Percentiles rank a stretch among this genome's conserved stretches.
Evolutionary conservation across 192 early-diverging fungal genomes (phyloP).

Genomic region (Allomyces macrogynus): DNA sequence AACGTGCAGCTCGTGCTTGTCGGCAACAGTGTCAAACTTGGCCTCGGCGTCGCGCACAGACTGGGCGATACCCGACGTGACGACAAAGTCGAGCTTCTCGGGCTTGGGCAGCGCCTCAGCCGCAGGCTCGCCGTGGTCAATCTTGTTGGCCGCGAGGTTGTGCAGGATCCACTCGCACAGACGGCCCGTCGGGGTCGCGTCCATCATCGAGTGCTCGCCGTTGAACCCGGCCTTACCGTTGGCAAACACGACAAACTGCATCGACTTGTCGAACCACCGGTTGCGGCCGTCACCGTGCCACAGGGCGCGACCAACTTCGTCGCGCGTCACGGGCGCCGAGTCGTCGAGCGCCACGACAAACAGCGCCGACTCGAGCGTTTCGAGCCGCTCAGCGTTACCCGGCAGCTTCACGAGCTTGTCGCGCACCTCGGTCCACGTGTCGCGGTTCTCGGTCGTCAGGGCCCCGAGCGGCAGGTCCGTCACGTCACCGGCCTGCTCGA

Average conservation of each 20-base stretch:
- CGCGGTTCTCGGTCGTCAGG: slow-evolving; percentile 88
- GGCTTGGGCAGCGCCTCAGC: slow-evolving; percentile 44
- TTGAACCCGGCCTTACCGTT: slow-evolving; percentile 63
- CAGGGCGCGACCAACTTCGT: slow-evolving; percentile 66
- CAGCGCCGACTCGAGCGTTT: slow-evolving; percentile 64
- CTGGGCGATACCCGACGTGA: slow-evolving; percentile 32
- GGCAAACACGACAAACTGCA: slow-evolving; percentile 91
- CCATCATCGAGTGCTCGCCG: slow-evolving; percentile 79
- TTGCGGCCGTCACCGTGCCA: slow-evolving; percentile 95
- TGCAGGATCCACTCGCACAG: slow-evolving; percentile 64
- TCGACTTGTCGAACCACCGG: slow-evolving; percentile 91
- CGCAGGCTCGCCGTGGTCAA: slow-evolving; percentile 43
- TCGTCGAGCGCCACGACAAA: slow-evolving; percentile 87
- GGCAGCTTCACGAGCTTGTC: slow-evolving; percentile 23
- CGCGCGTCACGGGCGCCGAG: slow-evolving; percentile 62
- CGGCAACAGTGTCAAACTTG: slow-evolving; percentile 62
- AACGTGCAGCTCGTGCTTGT: slow-evolving; percentile 60
- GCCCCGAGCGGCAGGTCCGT: slow-evolving; percentile 60
- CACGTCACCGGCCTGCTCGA: slow-evolving; percentile 38
- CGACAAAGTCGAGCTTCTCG: slow-evolving; percentile 46
- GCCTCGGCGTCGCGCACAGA: slow-evolving; percentile 43
- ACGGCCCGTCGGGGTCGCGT: slow-evolving; percentile 75
- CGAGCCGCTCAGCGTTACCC: slow-evolving; percentile 46
- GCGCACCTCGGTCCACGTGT: slow-evolving; percentile 64
- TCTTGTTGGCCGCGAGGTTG: slow-evolving; percentile 37